Conservation (phyloP, 2,329 filamentous ascomycete species). For the Colletotrichum sp. region DNA sequence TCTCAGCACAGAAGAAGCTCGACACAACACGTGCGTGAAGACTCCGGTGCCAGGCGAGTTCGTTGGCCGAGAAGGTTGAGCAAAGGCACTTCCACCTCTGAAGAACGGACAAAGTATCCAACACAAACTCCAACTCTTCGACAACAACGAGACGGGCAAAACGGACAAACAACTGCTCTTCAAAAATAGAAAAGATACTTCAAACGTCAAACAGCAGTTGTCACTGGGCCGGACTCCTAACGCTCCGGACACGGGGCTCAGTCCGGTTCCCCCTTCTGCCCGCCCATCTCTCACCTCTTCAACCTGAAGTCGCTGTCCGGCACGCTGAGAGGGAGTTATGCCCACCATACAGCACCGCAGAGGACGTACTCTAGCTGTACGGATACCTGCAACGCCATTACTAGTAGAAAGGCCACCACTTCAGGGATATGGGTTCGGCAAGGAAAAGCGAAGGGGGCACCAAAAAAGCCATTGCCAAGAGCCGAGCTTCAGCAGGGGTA, state of each 20-base stretch:
- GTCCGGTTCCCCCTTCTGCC: neutral
- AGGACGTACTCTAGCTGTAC: neutral
- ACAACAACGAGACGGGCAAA: neutral
- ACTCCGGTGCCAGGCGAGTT: neutral
- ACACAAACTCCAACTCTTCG: neutral
- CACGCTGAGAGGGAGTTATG: neutral
- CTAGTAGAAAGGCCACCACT: neutral
- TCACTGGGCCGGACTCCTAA: neutral
- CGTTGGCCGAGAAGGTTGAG: neutral
- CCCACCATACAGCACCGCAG: neutral
- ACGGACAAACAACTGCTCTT: neutral
- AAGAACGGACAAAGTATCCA: neutral
- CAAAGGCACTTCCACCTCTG: neutral
- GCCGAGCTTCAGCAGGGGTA: constrained; percentile 2
- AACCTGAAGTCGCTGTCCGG: neutral
- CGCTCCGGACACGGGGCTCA: neutral
- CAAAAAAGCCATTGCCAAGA: constrained; percentile 6
- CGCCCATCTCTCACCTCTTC: neutral
- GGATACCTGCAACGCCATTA: neutral
- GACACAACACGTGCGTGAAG: neutral
- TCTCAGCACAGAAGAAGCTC: neutral
- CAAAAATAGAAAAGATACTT: neutral
- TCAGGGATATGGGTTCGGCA: neutral
- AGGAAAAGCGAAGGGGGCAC: neutral
- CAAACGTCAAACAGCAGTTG: neutral